Conservation (phyloP, 495 filamentous ascomycete genomes). For the Aspergillus nanangensis region DNA sequence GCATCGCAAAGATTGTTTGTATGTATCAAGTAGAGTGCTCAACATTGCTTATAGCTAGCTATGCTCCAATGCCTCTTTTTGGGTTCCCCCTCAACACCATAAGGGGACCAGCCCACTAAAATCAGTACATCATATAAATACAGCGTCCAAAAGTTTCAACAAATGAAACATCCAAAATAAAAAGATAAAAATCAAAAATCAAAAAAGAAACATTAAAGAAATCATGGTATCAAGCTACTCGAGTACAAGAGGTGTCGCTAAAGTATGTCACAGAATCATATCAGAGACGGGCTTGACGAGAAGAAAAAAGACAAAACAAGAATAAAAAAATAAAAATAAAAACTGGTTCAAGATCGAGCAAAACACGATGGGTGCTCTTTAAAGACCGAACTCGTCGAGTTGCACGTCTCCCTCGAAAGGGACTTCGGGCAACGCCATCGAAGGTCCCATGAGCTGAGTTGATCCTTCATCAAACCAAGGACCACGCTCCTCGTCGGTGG, state of each 20-base stretch:
- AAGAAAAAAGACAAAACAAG: slow-evolving; percentile 6
- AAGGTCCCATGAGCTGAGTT: slow-evolving; percentile 36
- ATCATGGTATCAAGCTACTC: slow-evolving; percentile 19
- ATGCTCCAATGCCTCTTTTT: too few relatives aligned
- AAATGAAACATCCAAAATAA: slow-evolving; percentile 6
- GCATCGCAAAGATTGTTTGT: too few relatives aligned
- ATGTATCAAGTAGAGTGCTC: too few relatives aligned
- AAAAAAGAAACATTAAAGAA: not conserved
- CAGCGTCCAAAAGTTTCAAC: not conserved
- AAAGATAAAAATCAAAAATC: not conserved
- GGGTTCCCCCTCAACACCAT: slow-evolving; percentile 4
- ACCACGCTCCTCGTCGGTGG: slow-evolving; percentile 80
- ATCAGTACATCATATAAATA: slow-evolving; percentile 9
- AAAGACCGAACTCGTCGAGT: slow-evolving; percentile 40
- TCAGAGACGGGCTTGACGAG: not conserved
- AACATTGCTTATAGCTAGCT: too few relatives aligned
- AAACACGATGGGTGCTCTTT: too few relatives aligned
- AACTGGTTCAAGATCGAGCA: too few relatives aligned
- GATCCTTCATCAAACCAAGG: slow-evolving; percentile 56
- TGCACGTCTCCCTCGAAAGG: slow-evolving; percentile 31
- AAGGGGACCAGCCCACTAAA: slow-evolving; percentile 8
- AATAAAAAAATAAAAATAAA: slow-evolving; percentile 10
- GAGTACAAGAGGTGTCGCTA: slow-evolving; percentile 13
- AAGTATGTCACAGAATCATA: slow-evolving; percentile 14
- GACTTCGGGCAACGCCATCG: slow-evolving; percentile 30